Conservation (phyloP, 208 protist species). For the Naegleria fowleri region DNA sequence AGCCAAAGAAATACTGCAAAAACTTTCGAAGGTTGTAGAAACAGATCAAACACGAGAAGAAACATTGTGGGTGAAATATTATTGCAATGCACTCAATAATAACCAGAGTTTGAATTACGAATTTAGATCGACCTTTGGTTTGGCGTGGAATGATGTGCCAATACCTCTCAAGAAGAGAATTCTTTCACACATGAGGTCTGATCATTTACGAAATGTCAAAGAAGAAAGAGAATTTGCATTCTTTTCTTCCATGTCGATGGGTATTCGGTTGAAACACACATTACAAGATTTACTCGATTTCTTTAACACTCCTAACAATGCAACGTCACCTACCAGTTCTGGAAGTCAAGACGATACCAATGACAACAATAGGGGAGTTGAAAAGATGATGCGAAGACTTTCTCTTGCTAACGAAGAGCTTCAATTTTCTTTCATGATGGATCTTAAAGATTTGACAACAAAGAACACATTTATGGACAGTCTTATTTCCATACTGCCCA, state of each 20-base stretch:
- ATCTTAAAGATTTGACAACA: not conserved
- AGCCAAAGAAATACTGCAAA: not conserved
- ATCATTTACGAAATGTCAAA: not conserved
- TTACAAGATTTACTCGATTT: conserved; percentile 9
- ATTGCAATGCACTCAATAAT: not conserved
- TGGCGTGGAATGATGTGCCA: not conserved
- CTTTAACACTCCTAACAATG: not conserved
- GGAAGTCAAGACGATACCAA: not conserved
- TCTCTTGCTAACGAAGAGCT: not conserved
- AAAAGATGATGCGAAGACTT: not conserved
- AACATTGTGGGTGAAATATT: not conserved
- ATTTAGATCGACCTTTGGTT: not conserved
- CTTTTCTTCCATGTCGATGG: not conserved
- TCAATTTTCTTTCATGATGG: not conserved
- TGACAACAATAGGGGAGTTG: not conserved
- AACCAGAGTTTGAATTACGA: not conserved
- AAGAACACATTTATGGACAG: not conserved
- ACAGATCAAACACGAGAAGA: not conserved
- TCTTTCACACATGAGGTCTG: not conserved
- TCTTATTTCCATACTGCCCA: not conserved
- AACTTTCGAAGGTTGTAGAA: not conserved
- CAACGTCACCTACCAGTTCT: not conserved
- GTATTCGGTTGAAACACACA: not conserved
- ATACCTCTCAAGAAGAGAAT: not conserved
- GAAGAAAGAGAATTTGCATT: not conserved